Conservation (phyloP, 1,139 yeast species). For the Spencermartinsiella ligniputridi region DNA sequence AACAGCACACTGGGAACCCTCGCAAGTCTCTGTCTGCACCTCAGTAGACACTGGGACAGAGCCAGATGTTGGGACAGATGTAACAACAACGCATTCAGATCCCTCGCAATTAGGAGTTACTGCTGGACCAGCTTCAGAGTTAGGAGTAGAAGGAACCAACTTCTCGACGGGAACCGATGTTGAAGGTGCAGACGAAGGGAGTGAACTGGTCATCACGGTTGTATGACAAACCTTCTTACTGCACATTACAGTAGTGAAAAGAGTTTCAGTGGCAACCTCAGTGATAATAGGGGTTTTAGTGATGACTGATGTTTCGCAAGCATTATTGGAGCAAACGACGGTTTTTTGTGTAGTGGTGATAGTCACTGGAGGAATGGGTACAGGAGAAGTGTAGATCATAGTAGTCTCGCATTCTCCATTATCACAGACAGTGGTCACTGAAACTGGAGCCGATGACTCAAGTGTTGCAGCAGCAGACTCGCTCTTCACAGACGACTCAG, state of each 20-base stretch:
- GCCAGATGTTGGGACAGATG: too few species aligned
- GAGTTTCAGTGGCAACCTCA: not conserved
- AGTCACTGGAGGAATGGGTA: slow-evolving; percentile 2
- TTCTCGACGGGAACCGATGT: not conserved
- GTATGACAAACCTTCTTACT: slow-evolving; percentile 1
- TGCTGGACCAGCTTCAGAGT: too few species aligned
- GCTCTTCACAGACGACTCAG: too few species aligned
- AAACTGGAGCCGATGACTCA: not conserved
- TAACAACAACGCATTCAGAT: too few species aligned
- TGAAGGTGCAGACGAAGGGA: not conserved
- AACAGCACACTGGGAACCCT: too few species aligned
- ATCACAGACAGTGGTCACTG: not conserved
- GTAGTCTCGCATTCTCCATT: slow-evolving; percentile 1
- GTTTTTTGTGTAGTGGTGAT: slow-evolving; percentile 2
- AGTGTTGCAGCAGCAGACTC: too few species aligned
- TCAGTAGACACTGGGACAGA: too few species aligned
- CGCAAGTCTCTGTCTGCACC: too few species aligned
- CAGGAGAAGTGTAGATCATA: not conserved
- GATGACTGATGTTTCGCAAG: not conserved
- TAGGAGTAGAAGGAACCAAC: too few species aligned
- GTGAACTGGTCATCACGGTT: not conserved
- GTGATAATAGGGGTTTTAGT: not conserved
- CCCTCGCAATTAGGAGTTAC: too few species aligned
- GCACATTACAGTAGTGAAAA: not conserved
- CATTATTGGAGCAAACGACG: slow-evolving; percentile 5